Evolutionary conservation across 805 yeast genomes (phyloP), one percentile per base, ranked within the genome.

Genomic region (Candida dendrica): DNA sequence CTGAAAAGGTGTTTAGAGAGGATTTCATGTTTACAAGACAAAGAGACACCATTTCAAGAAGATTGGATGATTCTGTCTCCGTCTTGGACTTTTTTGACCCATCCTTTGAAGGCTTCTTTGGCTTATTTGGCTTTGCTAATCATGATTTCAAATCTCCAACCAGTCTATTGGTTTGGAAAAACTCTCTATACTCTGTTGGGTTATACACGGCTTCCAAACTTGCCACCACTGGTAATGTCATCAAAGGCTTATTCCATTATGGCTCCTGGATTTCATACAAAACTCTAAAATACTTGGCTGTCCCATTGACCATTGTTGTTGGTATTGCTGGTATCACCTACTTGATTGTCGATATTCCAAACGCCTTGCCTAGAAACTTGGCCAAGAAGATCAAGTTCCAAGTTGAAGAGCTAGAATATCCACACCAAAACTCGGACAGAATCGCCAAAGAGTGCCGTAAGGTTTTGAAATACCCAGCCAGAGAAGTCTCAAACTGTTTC

Each of bases 331-430:
- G 83, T 0, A 64, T 75, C 0, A 76, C 78, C 34, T 88, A 85
- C 53, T 58, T 89, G 43, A 65, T 88, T 16, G 69, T 72, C 45
- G 98, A 93, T 60, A 77, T 95, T 13, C 97, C 97, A 3, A 77
- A 83, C 52, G 95, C 97, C 0, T 78, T 87, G 52, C 95, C 96
- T 16, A 70, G 88, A 49, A 89, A 89, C 44, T 73, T 88, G 44
- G 88, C 93, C 0, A 69, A 72, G 38, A 87, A 84, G 60, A 75
- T 91, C 49, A 75, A 74, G 47, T 56, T 56, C 6, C 84, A 82
- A 53, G 67, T 93, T 29, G 69, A 69, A 34, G 75, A 74, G 14
- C 62, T 79, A 50, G 96, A 90, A 46, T 93, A 89, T 53, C 79
- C 85, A 11, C 93, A 84, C 51, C 53, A 69, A 36, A 91, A 90